These are phyloP conservation scores for Coemansia sp. DNA, from an alignment of 192 early-diverging fungal species.

Conservation along the genomic window DNA sequence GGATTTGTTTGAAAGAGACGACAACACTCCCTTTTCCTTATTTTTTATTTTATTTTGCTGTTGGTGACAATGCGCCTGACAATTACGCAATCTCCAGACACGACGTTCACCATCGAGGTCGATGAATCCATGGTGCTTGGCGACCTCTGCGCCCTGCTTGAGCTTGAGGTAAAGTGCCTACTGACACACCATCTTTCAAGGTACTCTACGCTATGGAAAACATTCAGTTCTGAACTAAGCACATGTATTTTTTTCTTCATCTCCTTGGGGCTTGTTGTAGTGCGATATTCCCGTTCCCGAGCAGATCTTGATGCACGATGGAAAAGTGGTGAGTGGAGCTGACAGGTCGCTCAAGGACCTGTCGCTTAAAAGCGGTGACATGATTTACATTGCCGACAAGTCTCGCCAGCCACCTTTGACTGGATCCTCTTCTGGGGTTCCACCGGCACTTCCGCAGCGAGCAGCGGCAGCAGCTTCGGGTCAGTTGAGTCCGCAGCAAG, in stretches of 20 bases:
- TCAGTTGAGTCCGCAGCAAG: not conserved
- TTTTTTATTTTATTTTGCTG: not conserved
- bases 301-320: constrained; percentile 73
- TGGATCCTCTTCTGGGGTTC: constrained; percentile 1
- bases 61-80: constrained; percentile 30
- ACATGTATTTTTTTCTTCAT: not conserved
- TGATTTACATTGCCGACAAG: constrained; percentile 64
- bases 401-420: not conserved
- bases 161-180: constrained; percentile 66
- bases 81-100: constrained; percentile 26
- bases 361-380: constrained; percentile 73
- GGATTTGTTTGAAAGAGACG: not conserved
- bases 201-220: not conserved
- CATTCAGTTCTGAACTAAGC: not conserved
- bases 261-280: constrained; percentile 34
- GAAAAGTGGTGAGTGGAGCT: constrained; percentile 60
- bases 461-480: not conserved
- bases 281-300: constrained; percentile 64
- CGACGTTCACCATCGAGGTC: constrained; percentile 61
- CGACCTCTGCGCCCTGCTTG: constrained; percentile 82
- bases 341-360: constrained; percentile 68
- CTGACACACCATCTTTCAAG: too few species aligned
- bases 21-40: not conserved
- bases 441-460: constrained; percentile 9
- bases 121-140: constrained; percentile 76